Evolutionary conservation across 1,284 basidiomycete genomes (phyloP).

Genomic region (Earliella scabrosa): DNA sequence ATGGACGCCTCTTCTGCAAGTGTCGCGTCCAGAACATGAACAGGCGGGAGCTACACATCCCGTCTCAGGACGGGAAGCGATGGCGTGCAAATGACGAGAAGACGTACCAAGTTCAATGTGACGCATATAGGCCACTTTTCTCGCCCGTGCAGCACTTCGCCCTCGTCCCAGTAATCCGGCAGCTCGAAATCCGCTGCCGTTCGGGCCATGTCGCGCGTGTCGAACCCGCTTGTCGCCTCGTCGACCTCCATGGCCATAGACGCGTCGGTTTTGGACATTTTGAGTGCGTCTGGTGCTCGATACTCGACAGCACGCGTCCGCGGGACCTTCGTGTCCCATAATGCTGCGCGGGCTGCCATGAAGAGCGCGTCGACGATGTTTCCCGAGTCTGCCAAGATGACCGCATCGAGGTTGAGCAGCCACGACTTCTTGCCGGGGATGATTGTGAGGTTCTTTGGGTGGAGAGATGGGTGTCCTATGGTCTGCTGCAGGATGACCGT

Average conservation of each 20-base stretch:
- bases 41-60: slow-evolving; percentile 47
- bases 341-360: slow-evolving; percentile 72
- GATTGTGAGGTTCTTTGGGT: slow-evolving; percentile 65
- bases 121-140: slow-evolving; percentile 75
- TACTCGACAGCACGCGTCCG: slow-evolving; percentile 71
- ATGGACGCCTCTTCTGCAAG: slow-evolving; percentile 64
- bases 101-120: slow-evolving; percentile 70
- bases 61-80: background rate
- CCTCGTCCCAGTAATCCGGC: slow-evolving; percentile 84
- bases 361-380: slow-evolving; percentile 79
- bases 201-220: slow-evolving; percentile 49
- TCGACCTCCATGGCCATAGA: slow-evolving; percentile 52
- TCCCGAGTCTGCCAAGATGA: slow-evolving; percentile 72
- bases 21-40: slow-evolving; percentile 73
- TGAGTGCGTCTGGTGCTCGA: slow-evolving; percentile 31
- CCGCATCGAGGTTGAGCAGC: slow-evolving; percentile 69
- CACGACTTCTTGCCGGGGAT: slow-evolving; percentile 68
- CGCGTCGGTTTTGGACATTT: slow-evolving; percentile 17
- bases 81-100: background rate
- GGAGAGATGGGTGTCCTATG: slow-evolving; percentile 63
- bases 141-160: slow-evolving; percentile 60
- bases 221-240: slow-evolving; percentile 53
- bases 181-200: slow-evolving; percentile 79
- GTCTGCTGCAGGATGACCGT: slow-evolving; percentile 60
- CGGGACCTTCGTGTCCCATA: slow-evolving; percentile 83